phyloP scores from a whole-genome alignment of 371 early-diverging fungal species.

The Mucor velutinosus region DNA sequence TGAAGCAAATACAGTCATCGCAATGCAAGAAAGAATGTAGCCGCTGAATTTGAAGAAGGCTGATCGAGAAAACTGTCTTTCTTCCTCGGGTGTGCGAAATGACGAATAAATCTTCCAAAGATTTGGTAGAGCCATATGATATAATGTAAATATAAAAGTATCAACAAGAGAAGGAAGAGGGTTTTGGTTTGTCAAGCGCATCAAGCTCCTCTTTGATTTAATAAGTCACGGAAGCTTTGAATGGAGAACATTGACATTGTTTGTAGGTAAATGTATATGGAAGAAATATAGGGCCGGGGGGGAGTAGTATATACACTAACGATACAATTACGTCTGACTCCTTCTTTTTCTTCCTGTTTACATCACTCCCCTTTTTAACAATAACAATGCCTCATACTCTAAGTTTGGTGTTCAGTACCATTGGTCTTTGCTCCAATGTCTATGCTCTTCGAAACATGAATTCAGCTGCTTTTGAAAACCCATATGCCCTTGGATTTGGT shows the following conservation, averaged over 20 bases:
- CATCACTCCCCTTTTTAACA: not conserved
- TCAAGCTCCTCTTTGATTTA: not conserved
- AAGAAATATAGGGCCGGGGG: not conserved
- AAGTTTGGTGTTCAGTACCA: slow-evolving; percentile 27
- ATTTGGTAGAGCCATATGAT: slow-evolving; percentile 66
- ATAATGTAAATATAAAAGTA: not conserved
- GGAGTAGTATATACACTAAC: not conserved
- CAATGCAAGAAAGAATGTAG: slow-evolving; percentile 68
- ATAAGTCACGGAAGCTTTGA: not conserved
- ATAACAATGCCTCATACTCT: slow-evolving; percentile 5
- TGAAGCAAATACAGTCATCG: slow-evolving; percentile 68
- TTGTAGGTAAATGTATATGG: not conserved
- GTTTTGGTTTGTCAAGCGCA: not conserved
- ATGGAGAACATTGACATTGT: not conserved
- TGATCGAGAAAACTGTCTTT: slow-evolving; percentile 70
- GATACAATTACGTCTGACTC: slow-evolving; percentile 1
- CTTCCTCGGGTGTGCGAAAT: slow-evolving; percentile 79
- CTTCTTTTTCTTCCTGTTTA: slow-evolving; percentile 9
- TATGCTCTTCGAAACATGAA: slow-evolving; percentile 32
- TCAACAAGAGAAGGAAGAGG: not conserved
- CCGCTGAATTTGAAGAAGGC: slow-evolving; percentile 82
- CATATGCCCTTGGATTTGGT: slow-evolving; percentile 43
- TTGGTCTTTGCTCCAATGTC: slow-evolving; percentile 37
- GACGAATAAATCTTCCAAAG: slow-evolving; percentile 75
- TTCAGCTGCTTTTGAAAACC: slow-evolving; percentile 37